Base-by-base conservation (phyloP, 2,329 filamentous ascomycete species). In the Alternaria dauci region DNA sequence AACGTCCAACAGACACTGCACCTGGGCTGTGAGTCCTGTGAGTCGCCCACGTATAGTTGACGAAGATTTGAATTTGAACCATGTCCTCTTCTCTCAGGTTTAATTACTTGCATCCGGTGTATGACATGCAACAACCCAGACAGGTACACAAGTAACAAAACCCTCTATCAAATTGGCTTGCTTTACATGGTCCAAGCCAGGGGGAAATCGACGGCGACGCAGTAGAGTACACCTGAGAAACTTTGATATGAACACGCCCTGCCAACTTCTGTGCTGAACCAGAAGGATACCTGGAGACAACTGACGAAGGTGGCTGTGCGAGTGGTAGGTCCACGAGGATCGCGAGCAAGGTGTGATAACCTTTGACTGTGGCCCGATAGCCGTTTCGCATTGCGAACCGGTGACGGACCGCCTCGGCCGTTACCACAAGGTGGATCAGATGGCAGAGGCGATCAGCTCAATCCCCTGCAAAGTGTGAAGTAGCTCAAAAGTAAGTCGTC, bases 351-450 rank as follows among this genome's bases (percentile, higher is more conserved):
- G 20, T 42, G 39, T 38, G 46, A 50, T 50, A 50, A 25, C 34
- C 46, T 38, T 36, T 50, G 32, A 18, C 32, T 34, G 23, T n/a
- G 46, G 46, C 23, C 34, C 32, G 46, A 50, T 50, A 25, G 46
- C 46, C 20, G 46, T 50, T 50, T 50, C 46, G 30, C 5, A 20
- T 50, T 32, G 18, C 12, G 12, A 50, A 20, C 46, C 46, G n/a
- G 46, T 36, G 46, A 23, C 46, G 30, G 46, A 50, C 46, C 46
- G 46, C 46, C 30, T 50, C 46, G 46, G 32, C 46, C 46, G 32
- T 50, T 36, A 26, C 23, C 11, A 25, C 1, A 20, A 20, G 20
- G 46, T 38, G 1, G 30, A 30, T 48, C 46, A 36, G 30, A 48
- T 48, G 11, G 30, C 12, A 48, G 32, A 4, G 30, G 30, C 20